A percentile compares a stretch with the other conserved stretches of the same genome.
phyloP scores from a whole-genome alignment of 768 basidiomycete species.

The Podaxis sp. region DNA sequence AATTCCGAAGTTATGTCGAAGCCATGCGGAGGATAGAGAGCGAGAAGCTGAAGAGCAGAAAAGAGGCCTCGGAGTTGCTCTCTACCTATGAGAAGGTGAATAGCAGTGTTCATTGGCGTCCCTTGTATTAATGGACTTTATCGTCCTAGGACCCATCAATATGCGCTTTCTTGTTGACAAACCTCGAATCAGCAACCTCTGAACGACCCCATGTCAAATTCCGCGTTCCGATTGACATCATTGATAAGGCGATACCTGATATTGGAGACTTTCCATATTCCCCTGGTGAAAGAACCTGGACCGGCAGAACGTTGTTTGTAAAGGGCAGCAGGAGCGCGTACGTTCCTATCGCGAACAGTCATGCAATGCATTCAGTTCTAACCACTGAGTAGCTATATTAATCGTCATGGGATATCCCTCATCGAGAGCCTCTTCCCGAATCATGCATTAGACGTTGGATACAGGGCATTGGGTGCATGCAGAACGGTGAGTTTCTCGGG shows the following conservation, averaged over 20 bases:
- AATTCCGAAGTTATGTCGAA: constrained; percentile 13
- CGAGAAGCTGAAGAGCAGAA: constrained; percentile 52
- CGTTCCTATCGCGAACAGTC: background rate
- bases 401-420: constrained; percentile 62
- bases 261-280: constrained; percentile 80
- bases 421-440: constrained; percentile 74
- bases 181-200: constrained; percentile 47
- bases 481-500: constrained; percentile 37
- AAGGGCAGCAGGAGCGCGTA: constrained; percentile 78
- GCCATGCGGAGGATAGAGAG: constrained; percentile 71
- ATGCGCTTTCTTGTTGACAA: constrained; percentile 86
- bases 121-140: background rate
- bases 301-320: constrained; percentile 70
- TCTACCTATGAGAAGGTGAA: constrained; percentile 59
- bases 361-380: background rate
- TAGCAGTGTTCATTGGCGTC: constrained; percentile 19
- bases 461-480: constrained; percentile 75
- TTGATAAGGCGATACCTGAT: constrained; percentile 55
- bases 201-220: constrained; percentile 43
- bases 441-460: constrained; percentile 63
- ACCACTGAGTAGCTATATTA: constrained; percentile 60
- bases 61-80: constrained; percentile 72
- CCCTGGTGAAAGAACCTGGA: constrained; percentile 52
- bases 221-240: constrained; percentile 69
- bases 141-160: constrained; percentile 62